phyloP scores from a whole-genome alignment of 2,329 filamentous ascomycete genomes.

The Herpomyces periplanetae region DNA sequence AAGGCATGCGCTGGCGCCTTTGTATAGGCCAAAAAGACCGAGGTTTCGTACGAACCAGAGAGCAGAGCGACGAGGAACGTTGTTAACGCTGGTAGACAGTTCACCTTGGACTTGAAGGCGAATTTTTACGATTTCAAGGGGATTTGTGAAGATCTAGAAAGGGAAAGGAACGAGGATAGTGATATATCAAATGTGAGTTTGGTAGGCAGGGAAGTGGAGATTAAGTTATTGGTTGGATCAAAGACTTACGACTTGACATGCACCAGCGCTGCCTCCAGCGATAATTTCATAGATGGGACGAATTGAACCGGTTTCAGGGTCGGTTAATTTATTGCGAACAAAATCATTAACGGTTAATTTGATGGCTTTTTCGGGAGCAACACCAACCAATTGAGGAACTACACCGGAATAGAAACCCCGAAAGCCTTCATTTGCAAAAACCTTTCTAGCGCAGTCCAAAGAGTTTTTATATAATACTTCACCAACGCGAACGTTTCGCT shows the following conservation, averaged over 20 bases:
- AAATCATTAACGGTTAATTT: constrained; percentile 95
- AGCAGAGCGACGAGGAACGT: constrained; percentile 48
- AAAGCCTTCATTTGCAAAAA: constrained; percentile 65
- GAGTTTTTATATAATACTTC: constrained; percentile 88
- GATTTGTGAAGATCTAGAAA: constrained; percentile 59
- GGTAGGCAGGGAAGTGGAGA: not conserved
- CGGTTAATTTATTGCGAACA: constrained; percentile 32
- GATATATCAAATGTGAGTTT: constrained; percentile 1
- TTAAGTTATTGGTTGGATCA: constrained; percentile 2
- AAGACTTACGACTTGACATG: constrained; percentile 64
- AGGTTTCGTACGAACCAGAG: constrained; percentile 94
- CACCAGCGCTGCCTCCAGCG: constrained; percentile 59
- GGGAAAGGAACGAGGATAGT: constrained; percentile 2
- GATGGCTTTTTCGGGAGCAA: constrained; percentile 96
- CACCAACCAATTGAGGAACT: constrained; percentile 68
- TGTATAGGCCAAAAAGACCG: constrained; percentile 75
- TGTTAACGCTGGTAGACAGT: constrained; percentile 48
- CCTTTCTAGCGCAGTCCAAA: constrained; percentile 68
- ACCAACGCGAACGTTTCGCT: constrained; percentile 41
- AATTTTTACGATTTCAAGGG: constrained; percentile 96
- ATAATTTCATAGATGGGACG: constrained; percentile 29
- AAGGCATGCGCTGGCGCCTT: constrained; percentile 71
- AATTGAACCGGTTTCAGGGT: constrained; percentile 32
- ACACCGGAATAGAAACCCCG: constrained; percentile 73
- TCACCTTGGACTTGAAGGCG: constrained; percentile 89